A percentile compares a stretch with the other conserved stretches of the same genome.
These are phyloP conservation scores for Beta macrorhiza DNA, from an alignment of 179 eudicot genomes.

Conservation along the genomic window DNA sequence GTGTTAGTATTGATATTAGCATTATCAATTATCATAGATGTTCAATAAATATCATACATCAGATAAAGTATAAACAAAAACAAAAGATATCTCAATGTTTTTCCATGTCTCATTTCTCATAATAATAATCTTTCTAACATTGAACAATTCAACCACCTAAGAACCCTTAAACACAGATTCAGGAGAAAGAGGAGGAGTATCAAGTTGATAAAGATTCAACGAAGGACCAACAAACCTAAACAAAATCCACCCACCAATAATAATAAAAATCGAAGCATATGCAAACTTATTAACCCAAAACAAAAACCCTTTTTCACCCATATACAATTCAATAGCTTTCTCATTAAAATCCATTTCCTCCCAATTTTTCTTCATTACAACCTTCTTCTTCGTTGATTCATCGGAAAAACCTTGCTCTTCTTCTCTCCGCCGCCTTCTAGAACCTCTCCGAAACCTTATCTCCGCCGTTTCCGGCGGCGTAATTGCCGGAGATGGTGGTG, in stretches of 20 bases:
- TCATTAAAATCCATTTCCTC: constrained; percentile 62
- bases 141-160: background rate
- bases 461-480: constrained; percentile 39
- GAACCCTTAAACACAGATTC: constrained; percentile 24
- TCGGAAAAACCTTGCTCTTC: constrained; percentile 10
- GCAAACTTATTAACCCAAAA: constrained; percentile 91
- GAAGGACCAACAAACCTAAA: constrained; percentile 84
- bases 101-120: too few relatives aligned
- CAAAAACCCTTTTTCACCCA: constrained; percentile 69
- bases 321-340: constrained; percentile 63
- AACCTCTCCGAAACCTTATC: constrained; percentile 53
- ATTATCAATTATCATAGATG: too few relatives aligned
- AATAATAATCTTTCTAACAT: too few relatives aligned
- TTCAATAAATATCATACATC: too few relatives aligned
- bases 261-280: constrained; percentile 69
- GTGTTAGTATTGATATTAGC: too few relatives aligned
- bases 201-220: constrained; percentile 75
- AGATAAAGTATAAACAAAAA: too few relatives aligned
- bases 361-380: constrained; percentile 46
- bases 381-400: constrained; percentile 9
- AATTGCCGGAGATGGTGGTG: background rate
- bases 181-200: constrained; percentile 61
- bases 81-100: too few relatives aligned
- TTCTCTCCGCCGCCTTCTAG: constrained; percentile 32
- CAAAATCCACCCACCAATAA: constrained; percentile 81